Evolutionary conservation across 306 rosid species (phyloP), one percentile per base, ranked within the genome.

Genomic region (Hippophae rhamnoides): DNA sequence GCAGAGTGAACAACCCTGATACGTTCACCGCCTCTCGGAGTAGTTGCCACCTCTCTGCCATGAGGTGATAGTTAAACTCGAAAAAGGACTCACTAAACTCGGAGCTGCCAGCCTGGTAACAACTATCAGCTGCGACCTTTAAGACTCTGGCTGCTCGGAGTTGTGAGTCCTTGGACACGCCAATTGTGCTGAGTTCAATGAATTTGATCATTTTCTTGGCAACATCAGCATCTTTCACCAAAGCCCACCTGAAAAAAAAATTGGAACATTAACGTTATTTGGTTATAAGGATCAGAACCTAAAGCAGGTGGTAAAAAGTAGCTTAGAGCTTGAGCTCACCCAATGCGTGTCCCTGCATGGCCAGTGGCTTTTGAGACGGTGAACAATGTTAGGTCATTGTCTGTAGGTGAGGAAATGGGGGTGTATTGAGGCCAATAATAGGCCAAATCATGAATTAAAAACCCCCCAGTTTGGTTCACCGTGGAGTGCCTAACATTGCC

Each of bases 111-210:
- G 31, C 52, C 51, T 74, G 11, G 46, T 64, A 77, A 10, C 75
- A 63, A 66, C 81, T 76, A 45, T 81, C 83, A 6, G 87, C 69
- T 8, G 82, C 79, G 6, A 70, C 71, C 57, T 73, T 72, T 18
- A 90, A 65, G 71, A 88, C 64, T 73, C 80, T 92, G 7, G 96
- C 88, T 7, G 96, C 99, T 41, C 99, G 80, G 43, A 82, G 75
- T 53, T 92, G 99, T 9, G 99, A 88, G 71, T 88, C 99, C 76
- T 78, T 88, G 0, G 99, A 92, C 26, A 92, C 99, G 4, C 99
- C 97, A 13, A 92, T 88, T 43, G 97, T 81, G 65, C 43, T 86
- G 40, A 92, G 68, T 82, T 82, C 90, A 13, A 88, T 69, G 70
- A 88, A 92, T 13, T 81, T 80, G 1, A 79, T 77, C 99, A 92